A percentile compares a stretch with the other conserved stretches of the same genome.
Evolutionary conservation across 306 rosid species (phyloP).

Genomic region (Abrus pulchellus): DNA sequence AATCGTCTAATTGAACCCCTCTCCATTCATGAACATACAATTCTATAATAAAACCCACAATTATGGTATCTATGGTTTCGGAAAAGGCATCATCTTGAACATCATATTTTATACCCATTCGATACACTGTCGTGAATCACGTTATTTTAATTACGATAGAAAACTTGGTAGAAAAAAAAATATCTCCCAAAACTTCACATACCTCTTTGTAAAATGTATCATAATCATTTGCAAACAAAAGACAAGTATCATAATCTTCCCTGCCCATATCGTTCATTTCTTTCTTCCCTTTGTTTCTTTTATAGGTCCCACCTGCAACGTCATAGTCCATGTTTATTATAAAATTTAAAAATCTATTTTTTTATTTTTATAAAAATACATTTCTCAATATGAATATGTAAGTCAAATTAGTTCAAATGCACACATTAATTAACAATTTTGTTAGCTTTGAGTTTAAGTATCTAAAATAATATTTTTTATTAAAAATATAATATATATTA

Average conservation of each 20-base stretch:
- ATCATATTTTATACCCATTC: slow-evolving; percentile 10
- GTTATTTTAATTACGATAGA: slow-evolving; percentile 30
- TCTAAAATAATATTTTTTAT: too few species aligned
- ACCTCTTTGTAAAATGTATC: not conserved
- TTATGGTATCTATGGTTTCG: slow-evolving; percentile 50
- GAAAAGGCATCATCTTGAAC: slow-evolving; percentile 35
- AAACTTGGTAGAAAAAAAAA: slow-evolving; percentile 33
- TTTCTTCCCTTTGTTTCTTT: not conserved
- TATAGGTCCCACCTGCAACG: not conserved
- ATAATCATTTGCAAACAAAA: not conserved
- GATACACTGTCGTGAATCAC: slow-evolving; percentile 1
- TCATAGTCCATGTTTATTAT: not conserved
- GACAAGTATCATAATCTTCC: not conserved
- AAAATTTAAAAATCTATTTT: too few species aligned
- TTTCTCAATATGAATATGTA: too few species aligned
- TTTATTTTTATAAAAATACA: too few species aligned
- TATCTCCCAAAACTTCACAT: slow-evolving; percentile 19
- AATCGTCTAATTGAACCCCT: slow-evolving; percentile 1
- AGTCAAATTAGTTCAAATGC: too few species aligned
- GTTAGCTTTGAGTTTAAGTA: too few species aligned
- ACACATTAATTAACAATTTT: too few species aligned
- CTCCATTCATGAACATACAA: slow-evolving; percentile 23
- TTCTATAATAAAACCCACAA: slow-evolving; percentile 25
- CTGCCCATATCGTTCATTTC: not conserved
- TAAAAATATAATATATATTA: too few species aligned